Conservation (phyloP, 306 rosid genomes). For the Quercus parvula region DNA sequence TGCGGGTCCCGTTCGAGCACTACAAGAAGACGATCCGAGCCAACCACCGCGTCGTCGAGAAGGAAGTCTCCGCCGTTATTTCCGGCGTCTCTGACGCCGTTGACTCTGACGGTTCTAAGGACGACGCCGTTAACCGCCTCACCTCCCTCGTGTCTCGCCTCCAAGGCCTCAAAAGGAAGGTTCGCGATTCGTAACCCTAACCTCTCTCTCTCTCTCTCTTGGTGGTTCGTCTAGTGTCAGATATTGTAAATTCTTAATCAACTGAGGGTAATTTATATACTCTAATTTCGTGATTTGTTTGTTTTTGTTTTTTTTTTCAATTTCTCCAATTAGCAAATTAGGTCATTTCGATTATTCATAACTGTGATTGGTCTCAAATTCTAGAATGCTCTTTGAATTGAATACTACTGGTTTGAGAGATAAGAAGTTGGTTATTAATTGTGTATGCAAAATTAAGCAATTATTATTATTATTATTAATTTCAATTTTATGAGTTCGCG, state of each 20-base stretch:
- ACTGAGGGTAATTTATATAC: neutral
- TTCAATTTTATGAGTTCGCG: neutral
- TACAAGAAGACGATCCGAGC: slow-evolving; percentile 94
- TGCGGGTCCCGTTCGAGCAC: slow-evolving; percentile 95
- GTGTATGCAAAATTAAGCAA: neutral
- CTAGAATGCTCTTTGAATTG: too few species aligned
- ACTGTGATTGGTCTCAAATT: too few species aligned
- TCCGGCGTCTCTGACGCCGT: slow-evolving; percentile 57
- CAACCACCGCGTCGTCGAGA: slow-evolving; percentile 80
- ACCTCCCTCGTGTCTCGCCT: slow-evolving; percentile 79
- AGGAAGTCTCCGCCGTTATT: slow-evolving; percentile 77
- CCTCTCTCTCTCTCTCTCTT: neutral
- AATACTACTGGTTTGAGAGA: too few species aligned
- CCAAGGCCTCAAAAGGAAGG: slow-evolving; percentile 91
- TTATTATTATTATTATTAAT: neutral
- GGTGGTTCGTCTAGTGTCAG: neutral
- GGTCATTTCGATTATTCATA: too few species aligned
- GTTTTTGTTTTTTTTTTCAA: neutral
- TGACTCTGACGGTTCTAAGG: slow-evolving; percentile 39
- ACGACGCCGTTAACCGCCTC: slow-evolving; percentile 72
- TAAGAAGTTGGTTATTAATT: too few species aligned
- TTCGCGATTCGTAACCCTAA: slow-evolving; percentile 24
- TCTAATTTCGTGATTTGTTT: neutral
- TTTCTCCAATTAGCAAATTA: neutral
- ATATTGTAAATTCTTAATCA: neutral